phyloP scores from a whole-genome alignment of 2,329 filamentous ascomycete genomes.

The Pseudogymnoascus sp. region DNA sequence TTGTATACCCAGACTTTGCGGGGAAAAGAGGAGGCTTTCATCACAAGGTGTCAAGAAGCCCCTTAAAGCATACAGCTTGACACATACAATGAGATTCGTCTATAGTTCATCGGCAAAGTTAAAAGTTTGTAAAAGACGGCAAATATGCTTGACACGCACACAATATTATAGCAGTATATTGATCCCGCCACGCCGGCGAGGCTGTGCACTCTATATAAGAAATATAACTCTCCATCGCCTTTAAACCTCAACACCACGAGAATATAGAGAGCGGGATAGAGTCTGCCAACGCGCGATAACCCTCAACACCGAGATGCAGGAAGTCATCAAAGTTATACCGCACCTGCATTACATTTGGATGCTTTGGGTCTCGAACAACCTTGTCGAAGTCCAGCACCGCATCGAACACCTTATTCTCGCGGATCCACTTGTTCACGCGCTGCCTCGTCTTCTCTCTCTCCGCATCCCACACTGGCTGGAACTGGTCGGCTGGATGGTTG shows the following conservation, averaged over 20 bases:
- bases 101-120: not conserved
- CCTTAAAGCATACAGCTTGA: not conserved
- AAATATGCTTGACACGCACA: not conserved
- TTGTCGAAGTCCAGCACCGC: conserved; percentile 54
- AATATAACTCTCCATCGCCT: not conserved
- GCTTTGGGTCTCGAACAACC: conserved; percentile 40
- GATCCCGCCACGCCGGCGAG: not conserved
- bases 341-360: conserved; percentile 35
- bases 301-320: conserved; percentile 47
- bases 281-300: conserved; percentile 47
- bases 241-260: conserved; percentile 13
- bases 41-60: no score
- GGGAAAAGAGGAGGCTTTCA: no score
- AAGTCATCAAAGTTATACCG: conserved; percentile 50
- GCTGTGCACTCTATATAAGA: not conserved
- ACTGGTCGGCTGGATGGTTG: conserved; percentile 30
- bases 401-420: conserved; percentile 46
- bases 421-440: conserved; percentile 50
- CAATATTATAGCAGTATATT: not conserved
- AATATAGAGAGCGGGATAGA: conserved; percentile 45
- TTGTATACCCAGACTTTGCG: not conserved
- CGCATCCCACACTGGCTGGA: conserved; percentile 41
- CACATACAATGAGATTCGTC: not conserved
- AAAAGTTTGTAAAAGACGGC: not conserved
- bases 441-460: conserved; percentile 45